Percentiles rank a stretch among this genome's conserved stretches.
Evolutionary conservation across 2,329 filamentous ascomycete species (phyloP).

Genomic region (Penicillium palitans): DNA sequence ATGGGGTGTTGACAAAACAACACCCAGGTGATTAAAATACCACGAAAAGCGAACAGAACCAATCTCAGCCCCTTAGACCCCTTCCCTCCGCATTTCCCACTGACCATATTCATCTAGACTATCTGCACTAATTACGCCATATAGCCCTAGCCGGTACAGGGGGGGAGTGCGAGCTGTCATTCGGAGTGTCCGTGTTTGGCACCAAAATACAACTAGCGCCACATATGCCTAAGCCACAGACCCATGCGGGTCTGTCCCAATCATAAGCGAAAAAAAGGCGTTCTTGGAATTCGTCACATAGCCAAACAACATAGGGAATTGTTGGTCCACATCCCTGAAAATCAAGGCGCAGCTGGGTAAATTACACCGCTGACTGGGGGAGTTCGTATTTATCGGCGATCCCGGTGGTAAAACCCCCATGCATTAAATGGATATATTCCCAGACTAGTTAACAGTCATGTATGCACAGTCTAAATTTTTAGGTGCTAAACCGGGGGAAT

Average conservation of each 20-base stretch:
- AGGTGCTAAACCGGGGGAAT: slow-evolving; percentile 5
- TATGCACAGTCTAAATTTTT: slow-evolving; percentile 8
- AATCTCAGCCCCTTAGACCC: not conserved
- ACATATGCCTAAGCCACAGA: slow-evolving; percentile 7
- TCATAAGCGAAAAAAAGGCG: not conserved
- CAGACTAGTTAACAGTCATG: not conserved
- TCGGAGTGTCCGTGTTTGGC: slow-evolving; percentile 9
- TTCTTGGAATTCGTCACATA: not conserved
- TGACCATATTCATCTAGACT: not conserved
- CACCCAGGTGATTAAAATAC: not conserved
- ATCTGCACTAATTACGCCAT: slow-evolving; percentile 1
- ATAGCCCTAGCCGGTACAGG: slow-evolving; percentile 9
- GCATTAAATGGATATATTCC: not conserved
- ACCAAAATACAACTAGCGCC: slow-evolving; percentile 5
- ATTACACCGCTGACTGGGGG: slow-evolving; percentile 20
- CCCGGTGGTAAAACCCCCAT: slow-evolving; percentile 15
- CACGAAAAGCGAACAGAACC: not conserved
- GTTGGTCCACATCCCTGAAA: not conserved
- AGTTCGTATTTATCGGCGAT: slow-evolving; percentile 22
- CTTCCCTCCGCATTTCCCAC: not conserved
- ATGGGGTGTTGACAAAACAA: not conserved
- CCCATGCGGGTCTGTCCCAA: not conserved
- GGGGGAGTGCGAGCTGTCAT: slow-evolving; percentile 7
- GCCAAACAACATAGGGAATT: not conserved
- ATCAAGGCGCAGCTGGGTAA: slow-evolving; percentile 15